A percentile compares a stretch with the other conserved stretches of the same genome.
phyloP scores from a whole-genome alignment of 2,329 filamentous ascomycete species.

The Corynespora cassiicola region DNA sequence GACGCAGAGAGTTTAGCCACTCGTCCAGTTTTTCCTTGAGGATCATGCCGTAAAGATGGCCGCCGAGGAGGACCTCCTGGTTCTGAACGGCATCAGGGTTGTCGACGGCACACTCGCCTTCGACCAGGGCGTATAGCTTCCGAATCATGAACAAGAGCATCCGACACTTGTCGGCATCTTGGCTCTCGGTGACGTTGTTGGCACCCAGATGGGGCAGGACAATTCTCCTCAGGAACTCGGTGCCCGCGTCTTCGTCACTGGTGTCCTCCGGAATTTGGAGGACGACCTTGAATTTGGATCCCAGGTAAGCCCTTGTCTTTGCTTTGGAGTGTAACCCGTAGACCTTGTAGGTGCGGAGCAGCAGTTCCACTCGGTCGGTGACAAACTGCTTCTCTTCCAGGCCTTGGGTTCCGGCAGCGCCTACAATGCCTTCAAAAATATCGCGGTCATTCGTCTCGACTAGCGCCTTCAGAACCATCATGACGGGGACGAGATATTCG shows the following conservation, averaged over 20 bases:
- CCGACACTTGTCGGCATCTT: constrained; percentile 92
- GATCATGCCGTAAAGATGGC: constrained; percentile 93
- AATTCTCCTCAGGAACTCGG: constrained; percentile 87
- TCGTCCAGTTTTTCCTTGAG: constrained; percentile 95
- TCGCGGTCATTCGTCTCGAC: constrained; percentile 96
- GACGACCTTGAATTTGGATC: constrained; percentile 88
- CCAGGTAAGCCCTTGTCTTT: constrained; percentile 85
- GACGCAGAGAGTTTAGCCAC: constrained; percentile 73
- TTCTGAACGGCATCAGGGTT: constrained; percentile 97
- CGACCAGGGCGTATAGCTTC: constrained; percentile 91
- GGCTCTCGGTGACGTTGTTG: constrained; percentile 78
- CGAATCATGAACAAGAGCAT: constrained; percentile 95
- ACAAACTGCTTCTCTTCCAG: constrained; percentile 86
- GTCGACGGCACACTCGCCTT: constrained; percentile 90
- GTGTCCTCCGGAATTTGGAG: constrained; percentile 83
- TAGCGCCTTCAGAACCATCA: constrained; percentile 96
- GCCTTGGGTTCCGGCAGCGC: constrained; percentile 75
- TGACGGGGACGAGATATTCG: constrained; percentile 91
- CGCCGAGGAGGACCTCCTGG: constrained; percentile 91
- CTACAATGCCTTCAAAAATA: constrained; percentile 93
- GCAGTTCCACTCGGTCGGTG: constrained; percentile 89
- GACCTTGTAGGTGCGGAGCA: constrained; percentile 90
- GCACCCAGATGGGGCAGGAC: constrained; percentile 92
- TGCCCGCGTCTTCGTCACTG: constrained; percentile 86
- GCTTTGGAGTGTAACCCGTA: constrained; percentile 83